Evolutionary conservation across 2,329 filamentous ascomycete species (phyloP), one percentile per base, ranked within the genome.

Genomic region (Colletotrichum falcatum): DNA sequence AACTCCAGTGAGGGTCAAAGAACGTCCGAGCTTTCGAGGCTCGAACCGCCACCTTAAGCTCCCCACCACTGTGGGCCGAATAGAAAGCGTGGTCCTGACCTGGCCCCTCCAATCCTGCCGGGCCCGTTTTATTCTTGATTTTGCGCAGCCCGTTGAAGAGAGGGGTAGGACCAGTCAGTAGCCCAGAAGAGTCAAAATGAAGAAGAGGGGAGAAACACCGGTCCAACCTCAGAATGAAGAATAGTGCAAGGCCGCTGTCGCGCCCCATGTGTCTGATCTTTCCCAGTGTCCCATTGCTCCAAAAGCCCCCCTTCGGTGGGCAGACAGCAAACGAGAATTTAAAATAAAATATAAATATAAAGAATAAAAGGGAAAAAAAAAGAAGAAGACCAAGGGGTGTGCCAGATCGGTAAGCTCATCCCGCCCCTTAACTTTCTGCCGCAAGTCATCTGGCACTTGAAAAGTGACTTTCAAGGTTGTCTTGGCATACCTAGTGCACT

Each of bases 11-110:
- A 70, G 51, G 64, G 67, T 70, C 64, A 70, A 67, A 67, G 64
- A 67, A 51, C 44, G 67, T 54, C 67, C 53, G 67, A 70, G 64
- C 67, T 62, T 62, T 66, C 35, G 53, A 67, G 67, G 67, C 63
- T 62, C 58, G 56, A 70, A 67, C 63, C 44, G 64, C 56, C 63
- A 61, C 56, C 51, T 58, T 33, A 35, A 62, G 58, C 58, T 11
- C 51, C 28, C 30, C 49, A 14, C 35, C 23, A 42, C 30, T n/a
- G 56, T 59, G 68, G 65, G 59, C 58, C 59, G 53, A 48, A 54
- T 39, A 53, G 42, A 58, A 61, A 68, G 58, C 59, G 44, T 49
- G 35, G 33, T 62, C 51, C 54, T 61, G 39, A 35, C 51, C 54
- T 61, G 39, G 30, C 56, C 16, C 54, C n/a, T 8, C 35, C 44